Evolutionary conservation across 2,329 filamentous ascomycete species (phyloP).

Genomic region (Capronia americana): DNA sequence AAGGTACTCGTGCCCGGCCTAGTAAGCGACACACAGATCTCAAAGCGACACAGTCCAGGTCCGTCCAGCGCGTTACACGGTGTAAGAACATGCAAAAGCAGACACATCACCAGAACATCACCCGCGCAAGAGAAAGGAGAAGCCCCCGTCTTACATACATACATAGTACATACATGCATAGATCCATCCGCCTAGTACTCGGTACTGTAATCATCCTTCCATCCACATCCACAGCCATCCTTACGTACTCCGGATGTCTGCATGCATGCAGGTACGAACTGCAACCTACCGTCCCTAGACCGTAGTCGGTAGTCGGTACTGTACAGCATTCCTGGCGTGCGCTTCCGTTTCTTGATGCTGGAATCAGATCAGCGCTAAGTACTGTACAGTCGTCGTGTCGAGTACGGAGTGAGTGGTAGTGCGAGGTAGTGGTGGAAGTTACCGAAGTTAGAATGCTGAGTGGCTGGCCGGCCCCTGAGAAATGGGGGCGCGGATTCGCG

Average conservation of each 20-base stretch:
- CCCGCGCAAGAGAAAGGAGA: neutral
- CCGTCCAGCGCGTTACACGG: neutral
- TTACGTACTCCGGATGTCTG: too few species aligned
- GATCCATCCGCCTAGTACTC: neutral
- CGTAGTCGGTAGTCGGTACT: too few species aligned
- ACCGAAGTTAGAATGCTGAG: too few species aligned
- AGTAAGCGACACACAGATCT: neutral
- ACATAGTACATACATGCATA: neutral
- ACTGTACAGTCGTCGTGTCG: neutral
- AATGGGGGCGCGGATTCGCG: too few species aligned
- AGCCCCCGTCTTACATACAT: neutral
- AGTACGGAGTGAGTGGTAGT: too few species aligned
- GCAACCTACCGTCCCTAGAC: too few species aligned
- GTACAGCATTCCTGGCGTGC: too few species aligned
- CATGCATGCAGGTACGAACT: too few species aligned
- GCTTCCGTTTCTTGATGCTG: neutral
- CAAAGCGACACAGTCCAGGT: neutral
- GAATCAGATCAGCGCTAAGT: neutral
- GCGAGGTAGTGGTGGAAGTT: too few species aligned
- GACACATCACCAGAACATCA: neutral
- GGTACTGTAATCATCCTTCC: neutral
- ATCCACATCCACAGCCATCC: too few species aligned
- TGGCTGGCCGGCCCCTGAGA: too few species aligned
- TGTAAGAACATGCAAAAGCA: neutral
- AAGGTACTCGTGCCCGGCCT: neutral